Evolutionary conservation across 306 rosid genomes (phyloP).

Genomic region (Glycine tomentella): DNA sequence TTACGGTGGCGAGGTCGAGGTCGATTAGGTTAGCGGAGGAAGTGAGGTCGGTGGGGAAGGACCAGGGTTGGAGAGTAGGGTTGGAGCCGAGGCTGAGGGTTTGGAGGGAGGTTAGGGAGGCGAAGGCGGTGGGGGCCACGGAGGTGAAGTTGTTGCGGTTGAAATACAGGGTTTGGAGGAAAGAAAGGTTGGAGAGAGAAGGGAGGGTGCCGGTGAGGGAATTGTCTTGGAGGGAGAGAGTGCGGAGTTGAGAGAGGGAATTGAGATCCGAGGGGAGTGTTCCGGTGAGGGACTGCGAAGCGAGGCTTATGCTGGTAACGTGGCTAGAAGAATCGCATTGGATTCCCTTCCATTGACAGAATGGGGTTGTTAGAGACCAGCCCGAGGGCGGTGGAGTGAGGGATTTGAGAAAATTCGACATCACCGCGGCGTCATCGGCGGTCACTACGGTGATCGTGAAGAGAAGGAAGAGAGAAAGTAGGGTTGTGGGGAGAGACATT

Average conservation of each 20-base stretch:
- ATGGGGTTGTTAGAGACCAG: constrained; percentile 57
- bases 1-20: constrained; percentile 47
- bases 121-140: constrained; percentile 58
- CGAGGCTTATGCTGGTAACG: constrained; percentile 62
- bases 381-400: constrained; percentile 50
- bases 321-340: constrained; percentile 59
- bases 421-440: constrained; percentile 72
- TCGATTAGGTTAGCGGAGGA: constrained; percentile 55
- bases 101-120: constrained; percentile 70
- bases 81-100: constrained; percentile 56
- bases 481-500: constrained; percentile 61
- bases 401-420: constrained; percentile 52
- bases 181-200: constrained; percentile 66
- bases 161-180: constrained; percentile 53
- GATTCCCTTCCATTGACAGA: constrained; percentile 73
- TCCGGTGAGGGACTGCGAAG: constrained; percentile 63
- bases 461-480: constrained; percentile 32
- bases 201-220: constrained; percentile 67
- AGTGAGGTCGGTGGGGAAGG: constrained; percentile 65
- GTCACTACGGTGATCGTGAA: neutral
- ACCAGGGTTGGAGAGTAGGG: constrained; percentile 56
- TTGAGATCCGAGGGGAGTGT: constrained; percentile 74
- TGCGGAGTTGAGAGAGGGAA: constrained; percentile 65
- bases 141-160: constrained; percentile 73
- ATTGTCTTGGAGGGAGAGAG: constrained; percentile 66